Conservation (phyloP, 2,329 filamentous ascomycete genomes). For the Fusarium pseudocircinatum region DNA sequence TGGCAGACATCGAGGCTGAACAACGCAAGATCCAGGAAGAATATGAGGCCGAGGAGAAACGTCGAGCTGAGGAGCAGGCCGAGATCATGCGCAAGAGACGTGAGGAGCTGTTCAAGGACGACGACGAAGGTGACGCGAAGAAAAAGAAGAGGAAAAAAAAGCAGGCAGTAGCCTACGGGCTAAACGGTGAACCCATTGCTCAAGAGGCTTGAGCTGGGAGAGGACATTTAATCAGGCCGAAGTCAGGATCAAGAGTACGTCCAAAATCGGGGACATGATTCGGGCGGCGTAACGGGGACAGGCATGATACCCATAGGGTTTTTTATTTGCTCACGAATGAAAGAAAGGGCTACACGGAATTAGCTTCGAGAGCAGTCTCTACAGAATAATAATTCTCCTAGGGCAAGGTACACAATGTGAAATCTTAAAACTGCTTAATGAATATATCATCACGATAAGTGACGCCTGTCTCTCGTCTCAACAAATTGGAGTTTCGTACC, state of each 20-base stretch:
- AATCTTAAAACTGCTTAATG: background rate
- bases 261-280: constrained; percentile 18
- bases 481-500: background rate
- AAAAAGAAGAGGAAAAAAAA: constrained; percentile 51
- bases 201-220: constrained; percentile 32
- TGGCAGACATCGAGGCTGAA: constrained; percentile 66
- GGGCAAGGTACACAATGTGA: background rate
- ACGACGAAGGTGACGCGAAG: constrained; percentile 44
- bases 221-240: constrained; percentile 7
- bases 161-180: constrained; percentile 48
- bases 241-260: constrained; percentile 4
- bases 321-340: constrained; percentile 30
- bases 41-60: constrained; percentile 56
- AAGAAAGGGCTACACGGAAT: constrained; percentile 7
- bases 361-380: constrained; percentile 28
- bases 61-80: constrained; percentile 57
- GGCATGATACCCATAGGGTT: constrained; percentile 43
- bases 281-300: constrained; percentile 32
- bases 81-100: constrained; percentile 59
- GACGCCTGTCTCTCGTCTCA: background rate
- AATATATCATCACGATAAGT: background rate
- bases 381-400: constrained; percentile 19
- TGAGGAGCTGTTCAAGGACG: constrained; percentile 60
- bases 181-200: constrained; percentile 51
- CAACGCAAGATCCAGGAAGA: constrained; percentile 58